Evolutionary conservation across 371 early-diverging fungal species (phyloP).

Genomic region (Lichtheimia ramosa): DNA sequence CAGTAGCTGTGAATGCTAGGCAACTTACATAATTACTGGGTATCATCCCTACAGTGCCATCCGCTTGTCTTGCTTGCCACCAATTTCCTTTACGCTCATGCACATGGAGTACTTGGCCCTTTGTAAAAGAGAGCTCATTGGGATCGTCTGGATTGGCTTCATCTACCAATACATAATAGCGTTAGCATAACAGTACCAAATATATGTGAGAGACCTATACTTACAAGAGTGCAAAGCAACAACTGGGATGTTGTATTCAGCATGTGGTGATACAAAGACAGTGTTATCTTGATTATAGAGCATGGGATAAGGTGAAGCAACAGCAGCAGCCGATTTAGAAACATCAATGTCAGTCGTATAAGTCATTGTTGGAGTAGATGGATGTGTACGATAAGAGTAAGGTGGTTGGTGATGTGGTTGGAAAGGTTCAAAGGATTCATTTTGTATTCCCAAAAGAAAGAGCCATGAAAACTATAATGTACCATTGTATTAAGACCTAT

Average conservation of each 20-base stretch:
- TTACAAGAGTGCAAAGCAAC: constrained; percentile 44
- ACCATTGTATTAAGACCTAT: not conserved
- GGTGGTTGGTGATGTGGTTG: not conserved
- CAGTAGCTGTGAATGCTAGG: not conserved
- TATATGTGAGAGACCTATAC: not conserved
- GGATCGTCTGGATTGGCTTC: constrained; percentile 85
- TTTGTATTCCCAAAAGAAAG: constrained; percentile 33
- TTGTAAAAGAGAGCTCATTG: constrained; percentile 84
- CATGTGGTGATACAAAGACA: constrained; percentile 30
- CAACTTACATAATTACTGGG: constrained; percentile 84
- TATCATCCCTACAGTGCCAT: constrained; percentile 84
- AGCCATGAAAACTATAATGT: constrained; percentile 32
- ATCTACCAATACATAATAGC: constrained; percentile 42
- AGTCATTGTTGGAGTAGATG: constrained; percentile 4
- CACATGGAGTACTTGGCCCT: constrained; percentile 83
- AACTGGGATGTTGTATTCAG: constrained; percentile 37
- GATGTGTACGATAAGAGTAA: constrained; percentile 3
- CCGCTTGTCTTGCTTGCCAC: constrained; percentile 90
- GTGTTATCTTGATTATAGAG: constrained; percentile 19
- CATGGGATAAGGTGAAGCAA: not conserved
- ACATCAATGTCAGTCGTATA: too few relatives aligned
- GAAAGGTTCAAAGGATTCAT: constrained; percentile 14
- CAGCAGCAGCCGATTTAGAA: too few relatives aligned
- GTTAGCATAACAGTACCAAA: not conserved
- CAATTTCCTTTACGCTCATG: constrained; percentile 90